Evolutionary conservation across 805 yeast species (phyloP).

Genomic region (Jamesozyma rosinii): DNA sequence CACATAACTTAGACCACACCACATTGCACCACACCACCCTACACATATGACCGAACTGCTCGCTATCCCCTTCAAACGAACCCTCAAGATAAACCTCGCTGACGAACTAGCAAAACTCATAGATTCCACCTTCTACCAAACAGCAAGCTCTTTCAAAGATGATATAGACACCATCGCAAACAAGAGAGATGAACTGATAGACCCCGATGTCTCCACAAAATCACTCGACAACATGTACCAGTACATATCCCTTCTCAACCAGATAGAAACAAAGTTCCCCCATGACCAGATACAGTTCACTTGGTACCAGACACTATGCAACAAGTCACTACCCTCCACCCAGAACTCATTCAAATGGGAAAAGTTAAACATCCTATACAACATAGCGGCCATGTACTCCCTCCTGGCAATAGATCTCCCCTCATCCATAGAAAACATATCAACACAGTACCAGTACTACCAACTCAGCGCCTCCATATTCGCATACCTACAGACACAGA

Average conservation of each 20-base stretch:
- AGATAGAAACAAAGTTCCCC: slow-evolving; percentile 51
- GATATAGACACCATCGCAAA: slow-evolving; percentile 38
- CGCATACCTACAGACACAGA: slow-evolving; percentile 23
- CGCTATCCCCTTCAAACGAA: slow-evolving; percentile 42
- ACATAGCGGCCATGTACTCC: slow-evolving; percentile 58
- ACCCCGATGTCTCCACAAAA: slow-evolving; percentile 31
- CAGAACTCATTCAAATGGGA: slow-evolving; percentile 50
- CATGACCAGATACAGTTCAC: slow-evolving; percentile 48
- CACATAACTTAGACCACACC: too few relatives aligned
- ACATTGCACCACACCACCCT: too few relatives aligned
- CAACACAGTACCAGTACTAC: slow-evolving; percentile 41
- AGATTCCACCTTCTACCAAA: slow-evolving; percentile 39
- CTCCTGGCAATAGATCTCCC: slow-evolving; percentile 43
- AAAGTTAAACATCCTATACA: slow-evolving; percentile 52
- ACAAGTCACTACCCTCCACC: slow-evolving; percentile 41
- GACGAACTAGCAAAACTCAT: slow-evolving; percentile 37
- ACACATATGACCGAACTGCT: slow-evolving; percentile 38
- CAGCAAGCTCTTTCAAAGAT: slow-evolving; percentile 33
- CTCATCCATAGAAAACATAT: slow-evolving; percentile 38
- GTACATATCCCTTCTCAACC: slow-evolving; percentile 41
- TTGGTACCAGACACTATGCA: slow-evolving; percentile 68
- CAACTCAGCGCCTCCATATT: slow-evolving; percentile 69
- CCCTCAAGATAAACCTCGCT: slow-evolving; percentile 36
- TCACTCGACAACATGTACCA: slow-evolving; percentile 33
- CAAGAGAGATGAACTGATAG: slow-evolving; percentile 37